Percentiles rank a stretch among this genome's conserved stretches.
phyloP scores from a whole-genome alignment of 345 rosid genomes.

The Salix viminalis region DNA sequence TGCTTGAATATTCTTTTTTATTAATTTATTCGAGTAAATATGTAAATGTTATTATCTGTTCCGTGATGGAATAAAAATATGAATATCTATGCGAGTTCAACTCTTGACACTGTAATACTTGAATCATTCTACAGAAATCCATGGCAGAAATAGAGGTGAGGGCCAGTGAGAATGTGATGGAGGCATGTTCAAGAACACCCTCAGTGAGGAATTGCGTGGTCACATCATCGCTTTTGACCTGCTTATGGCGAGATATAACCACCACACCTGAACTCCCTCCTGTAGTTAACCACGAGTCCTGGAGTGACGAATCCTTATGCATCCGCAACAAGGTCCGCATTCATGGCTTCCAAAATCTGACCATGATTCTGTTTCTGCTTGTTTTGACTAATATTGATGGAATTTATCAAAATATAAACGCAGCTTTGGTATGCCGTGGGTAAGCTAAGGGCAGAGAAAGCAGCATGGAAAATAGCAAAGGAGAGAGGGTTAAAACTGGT shows the following conservation, averaged over 20 bases:
- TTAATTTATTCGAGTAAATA: no score
- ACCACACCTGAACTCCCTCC: constrained; percentile 26
- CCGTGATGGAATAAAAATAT: no score
- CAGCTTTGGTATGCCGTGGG: constrained; percentile 91
- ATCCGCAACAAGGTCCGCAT: constrained; percentile 51
- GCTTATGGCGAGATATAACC: constrained; percentile 55
- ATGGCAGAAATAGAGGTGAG: constrained; percentile 72
- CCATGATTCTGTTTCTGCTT: neutral
- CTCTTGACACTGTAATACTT: neutral
- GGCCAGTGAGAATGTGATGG: constrained; percentile 62
- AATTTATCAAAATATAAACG: neutral
- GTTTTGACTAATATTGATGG: neutral
- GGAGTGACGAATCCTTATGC: constrained; percentile 85
- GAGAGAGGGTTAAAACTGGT: constrained; percentile 39
- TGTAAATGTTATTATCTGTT: no score
- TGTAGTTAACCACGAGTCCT: constrained; percentile 53
- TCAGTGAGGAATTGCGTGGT: constrained; percentile 72
- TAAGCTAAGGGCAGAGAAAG: constrained; percentile 79
- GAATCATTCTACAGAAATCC: constrained; percentile 34
- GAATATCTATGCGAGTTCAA: no score
- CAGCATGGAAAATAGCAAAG: constrained; percentile 57
- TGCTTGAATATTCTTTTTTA: no score
- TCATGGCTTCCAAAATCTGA: no score
- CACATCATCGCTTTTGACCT: constrained; percentile 77
- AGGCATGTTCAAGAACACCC: constrained; percentile 70